A percentile compares a stretch with the other conserved stretches of the same genome.
Conservation (phyloP, 139 green algal species). For the Chlorokybus atmophyticus region DNA sequence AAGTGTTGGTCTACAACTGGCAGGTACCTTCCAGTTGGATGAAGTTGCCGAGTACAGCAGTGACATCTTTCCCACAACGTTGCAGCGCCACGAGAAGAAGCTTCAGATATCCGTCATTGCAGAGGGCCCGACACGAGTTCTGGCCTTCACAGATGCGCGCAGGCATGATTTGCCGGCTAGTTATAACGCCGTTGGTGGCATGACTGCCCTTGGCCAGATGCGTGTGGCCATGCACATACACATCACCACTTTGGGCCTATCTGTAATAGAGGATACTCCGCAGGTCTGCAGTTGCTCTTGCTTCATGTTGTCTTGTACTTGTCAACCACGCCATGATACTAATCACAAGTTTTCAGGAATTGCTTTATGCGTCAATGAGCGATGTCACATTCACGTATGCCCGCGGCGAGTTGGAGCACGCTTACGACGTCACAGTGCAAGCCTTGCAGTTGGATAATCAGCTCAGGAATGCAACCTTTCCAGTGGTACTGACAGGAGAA, state of each 20-base stretch:
- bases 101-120: conserved; percentile 16
- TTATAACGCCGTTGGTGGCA: no score
- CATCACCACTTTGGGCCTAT: conserved; percentile 2
- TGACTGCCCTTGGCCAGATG: no score
- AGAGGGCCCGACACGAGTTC: conserved; percentile 21
- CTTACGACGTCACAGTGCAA: conserved; percentile 11
- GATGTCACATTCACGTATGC: not conserved
- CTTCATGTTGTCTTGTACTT: no score
- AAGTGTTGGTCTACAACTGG: no score
- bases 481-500: conserved; percentile 28
- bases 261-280: no score
- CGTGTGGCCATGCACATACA: conserved; percentile 6
- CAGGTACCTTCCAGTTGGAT: conserved; percentile 20
- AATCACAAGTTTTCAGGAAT: conserved; percentile 15
- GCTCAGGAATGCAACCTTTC: conserved; percentile 16
- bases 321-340: no score
- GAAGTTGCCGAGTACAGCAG: conserved; percentile 4
- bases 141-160: not conserved
- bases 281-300: no score
- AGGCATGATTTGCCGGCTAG: no score
- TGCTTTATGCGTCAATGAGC: conserved; percentile 13
- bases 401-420: conserved; percentile 10
- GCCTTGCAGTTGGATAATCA: conserved; percentile 28
- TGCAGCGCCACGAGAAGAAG: conserved; percentile 15
- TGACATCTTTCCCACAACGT: conserved; percentile 4